A percentile compares a stretch with the other conserved stretches of the same genome.
phyloP scores from a whole-genome alignment of 306 rosid genomes.

The Canavalia gladiata region DNA sequence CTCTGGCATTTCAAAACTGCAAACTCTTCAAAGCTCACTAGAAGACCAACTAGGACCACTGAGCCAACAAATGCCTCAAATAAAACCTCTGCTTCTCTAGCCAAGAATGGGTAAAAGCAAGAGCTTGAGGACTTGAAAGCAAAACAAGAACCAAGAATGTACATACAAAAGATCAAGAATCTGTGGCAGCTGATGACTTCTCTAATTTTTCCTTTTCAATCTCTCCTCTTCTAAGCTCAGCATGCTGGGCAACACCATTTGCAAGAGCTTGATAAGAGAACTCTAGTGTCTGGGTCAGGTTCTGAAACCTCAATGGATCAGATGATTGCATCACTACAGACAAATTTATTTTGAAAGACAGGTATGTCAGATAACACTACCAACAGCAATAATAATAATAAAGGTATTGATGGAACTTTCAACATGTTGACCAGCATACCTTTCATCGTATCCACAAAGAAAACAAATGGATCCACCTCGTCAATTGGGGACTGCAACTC shows the following conservation, averaged over 20 bases:
- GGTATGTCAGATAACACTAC: constrained; percentile 21
- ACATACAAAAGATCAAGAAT: constrained; percentile 57
- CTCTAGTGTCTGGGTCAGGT: constrained; percentile 84
- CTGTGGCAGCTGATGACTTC: constrained; percentile 65
- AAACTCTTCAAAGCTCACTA: constrained; percentile 47
- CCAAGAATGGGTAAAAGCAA: constrained; percentile 52
- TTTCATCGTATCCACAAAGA: constrained; percentile 84
- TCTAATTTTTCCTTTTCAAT: constrained; percentile 85
- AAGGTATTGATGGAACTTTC: not conserved
- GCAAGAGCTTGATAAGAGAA: constrained; percentile 92
- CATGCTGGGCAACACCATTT: constrained; percentile 88
- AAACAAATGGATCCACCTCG: constrained; percentile 93
- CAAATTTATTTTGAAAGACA: constrained; percentile 17
- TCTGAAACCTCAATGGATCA: constrained; percentile 79
- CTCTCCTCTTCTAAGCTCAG: constrained; percentile 81
- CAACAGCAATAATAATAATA: not conserved
- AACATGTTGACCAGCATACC: constrained; percentile 47
- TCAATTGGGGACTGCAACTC: constrained; percentile 93
- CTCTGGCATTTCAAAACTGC: constrained; percentile 53
- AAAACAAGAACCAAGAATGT: constrained; percentile 54
- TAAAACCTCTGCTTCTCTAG: constrained; percentile 53
- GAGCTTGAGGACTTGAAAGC: constrained; percentile 13
- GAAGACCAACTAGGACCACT: constrained; percentile 48
- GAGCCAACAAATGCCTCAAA: constrained; percentile 51
- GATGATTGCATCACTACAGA: constrained; percentile 72